phyloP scores from a whole-genome alignment of 163 green algal species.

The Scenedesmus sp. region DNA sequence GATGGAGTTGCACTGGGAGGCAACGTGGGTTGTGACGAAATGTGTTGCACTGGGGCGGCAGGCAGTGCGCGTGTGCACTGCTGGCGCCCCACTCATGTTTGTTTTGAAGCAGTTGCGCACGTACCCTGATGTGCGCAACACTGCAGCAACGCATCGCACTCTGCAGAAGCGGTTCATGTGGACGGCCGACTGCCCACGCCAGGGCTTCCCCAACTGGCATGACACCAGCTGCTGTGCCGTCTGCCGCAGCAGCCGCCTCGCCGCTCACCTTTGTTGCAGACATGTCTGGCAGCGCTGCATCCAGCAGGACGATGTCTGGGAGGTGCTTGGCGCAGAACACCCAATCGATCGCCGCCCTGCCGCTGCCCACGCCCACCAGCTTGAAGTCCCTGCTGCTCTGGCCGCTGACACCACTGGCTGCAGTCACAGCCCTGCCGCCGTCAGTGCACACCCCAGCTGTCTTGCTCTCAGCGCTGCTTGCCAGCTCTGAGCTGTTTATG shows the following conservation, averaged over 20 bases:
- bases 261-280: background rate
- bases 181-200: no score
- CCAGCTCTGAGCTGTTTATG: background rate
- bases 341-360: background rate
- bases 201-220: background rate
- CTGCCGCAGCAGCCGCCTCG: background rate
- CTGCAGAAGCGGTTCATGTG: no score
- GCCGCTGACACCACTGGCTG: background rate
- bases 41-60: no score
- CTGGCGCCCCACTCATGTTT: no score
- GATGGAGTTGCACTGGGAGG: no score
- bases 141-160: no score
- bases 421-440: background rate
- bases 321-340: background rate
- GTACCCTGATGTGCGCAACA: no score
- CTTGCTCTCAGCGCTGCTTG: background rate
- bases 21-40: no score
- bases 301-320: constrained; percentile 42
- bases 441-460: background rate
- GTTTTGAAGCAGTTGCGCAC: no score
- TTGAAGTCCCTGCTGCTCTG: background rate
- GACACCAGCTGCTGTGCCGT: background rate
- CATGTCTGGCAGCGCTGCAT: constrained; percentile 41
- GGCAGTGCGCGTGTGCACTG: no score
- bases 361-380: background rate